phyloP scores from a whole-genome alignment of 1,284 basidiomycete species.

The Cronartium quercuum region DNA sequence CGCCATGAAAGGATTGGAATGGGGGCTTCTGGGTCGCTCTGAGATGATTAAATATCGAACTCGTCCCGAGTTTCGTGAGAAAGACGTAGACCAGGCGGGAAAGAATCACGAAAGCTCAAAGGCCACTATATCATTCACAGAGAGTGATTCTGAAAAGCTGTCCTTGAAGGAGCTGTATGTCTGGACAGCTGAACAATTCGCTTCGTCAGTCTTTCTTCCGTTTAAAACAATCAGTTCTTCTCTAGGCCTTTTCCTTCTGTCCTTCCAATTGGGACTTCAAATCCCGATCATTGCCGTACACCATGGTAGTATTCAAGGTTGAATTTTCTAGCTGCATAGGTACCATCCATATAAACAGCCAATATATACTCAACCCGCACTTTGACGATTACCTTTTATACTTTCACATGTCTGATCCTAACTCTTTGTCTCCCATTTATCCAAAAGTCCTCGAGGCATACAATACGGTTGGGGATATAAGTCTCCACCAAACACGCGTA shows the following conservation, averaged over 20 bases:
- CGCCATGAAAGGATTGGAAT: neutral
- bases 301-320: too few relatives aligned
- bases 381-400: too few relatives aligned
- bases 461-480: constrained; percentile 24
- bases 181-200: constrained; percentile 13
- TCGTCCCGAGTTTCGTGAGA: neutral
- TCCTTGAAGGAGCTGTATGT: neutral
- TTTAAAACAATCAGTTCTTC: neutral
- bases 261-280: neutral
- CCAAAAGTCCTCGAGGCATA: constrained; percentile 7
- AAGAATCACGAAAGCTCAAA: neutral
- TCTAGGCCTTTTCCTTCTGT: neutral
- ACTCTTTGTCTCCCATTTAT: too few relatives aligned
- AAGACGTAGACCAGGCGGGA: neutral
- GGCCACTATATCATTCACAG: too few relatives aligned
- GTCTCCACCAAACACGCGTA: neutral
- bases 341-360: too few relatives aligned
- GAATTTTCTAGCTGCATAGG: too few relatives aligned
- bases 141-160: neutral
- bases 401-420: too few relatives aligned
- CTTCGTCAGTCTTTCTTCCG: constrained; percentile 4
- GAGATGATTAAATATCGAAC: neutral
- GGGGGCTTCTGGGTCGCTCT: neutral
- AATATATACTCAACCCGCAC: too few relatives aligned
- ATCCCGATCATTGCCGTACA: too few relatives aligned